phyloP scores from a whole-genome alignment of 768 basidiomycete genomes.

The Tricholomella constricta region DNA sequence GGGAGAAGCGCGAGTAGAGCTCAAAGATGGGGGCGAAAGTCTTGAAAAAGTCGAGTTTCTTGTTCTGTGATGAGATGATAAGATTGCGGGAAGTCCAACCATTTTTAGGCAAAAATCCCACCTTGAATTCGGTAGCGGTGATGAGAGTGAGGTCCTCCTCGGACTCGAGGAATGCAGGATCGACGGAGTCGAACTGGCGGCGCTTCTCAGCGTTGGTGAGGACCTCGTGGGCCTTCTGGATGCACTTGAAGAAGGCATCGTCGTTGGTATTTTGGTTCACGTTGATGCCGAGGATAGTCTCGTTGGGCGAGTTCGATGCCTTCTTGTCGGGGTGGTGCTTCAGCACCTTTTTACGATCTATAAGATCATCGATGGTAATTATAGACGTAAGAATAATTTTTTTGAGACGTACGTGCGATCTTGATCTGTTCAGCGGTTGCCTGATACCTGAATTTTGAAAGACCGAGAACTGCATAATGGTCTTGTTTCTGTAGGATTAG shows the following conservation, averaged over 20 bases:
- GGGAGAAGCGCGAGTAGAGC: constrained; percentile 92
- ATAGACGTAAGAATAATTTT: constrained; percentile 2
- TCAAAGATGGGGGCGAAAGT: constrained; percentile 82
- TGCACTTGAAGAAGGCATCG: constrained; percentile 99
- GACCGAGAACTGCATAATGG: constrained; percentile 94
- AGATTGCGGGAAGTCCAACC: neutral
- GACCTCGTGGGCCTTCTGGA: constrained; percentile 96
- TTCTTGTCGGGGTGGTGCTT: constrained; percentile 99
- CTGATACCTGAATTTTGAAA: constrained; percentile 85
- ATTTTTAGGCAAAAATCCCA: constrained; percentile 10
- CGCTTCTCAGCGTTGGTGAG: constrained; percentile 85
- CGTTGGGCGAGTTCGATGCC: constrained; percentile 37
- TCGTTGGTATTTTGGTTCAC: constrained; percentile 85
- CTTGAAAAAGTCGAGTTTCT: constrained; percentile 69
- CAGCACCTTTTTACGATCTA: constrained; percentile 98
- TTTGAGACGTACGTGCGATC: constrained; percentile 76
- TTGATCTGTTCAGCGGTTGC: constrained; percentile 94
- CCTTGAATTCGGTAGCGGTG: constrained; percentile 60
- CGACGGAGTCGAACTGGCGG: constrained; percentile 96
- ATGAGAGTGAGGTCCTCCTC: constrained; percentile 74
- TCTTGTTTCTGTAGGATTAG: constrained; percentile 85
- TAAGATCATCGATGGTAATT: neutral
- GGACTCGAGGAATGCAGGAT: constrained; percentile 70
- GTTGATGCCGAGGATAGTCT: constrained; percentile 48
- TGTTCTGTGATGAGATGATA: constrained; percentile 31